These are phyloP conservation scores for Phytophthora boehmeriae DNA, from an alignment of 352 stramenopile genomes.

Conservation along the genomic window DNA sequence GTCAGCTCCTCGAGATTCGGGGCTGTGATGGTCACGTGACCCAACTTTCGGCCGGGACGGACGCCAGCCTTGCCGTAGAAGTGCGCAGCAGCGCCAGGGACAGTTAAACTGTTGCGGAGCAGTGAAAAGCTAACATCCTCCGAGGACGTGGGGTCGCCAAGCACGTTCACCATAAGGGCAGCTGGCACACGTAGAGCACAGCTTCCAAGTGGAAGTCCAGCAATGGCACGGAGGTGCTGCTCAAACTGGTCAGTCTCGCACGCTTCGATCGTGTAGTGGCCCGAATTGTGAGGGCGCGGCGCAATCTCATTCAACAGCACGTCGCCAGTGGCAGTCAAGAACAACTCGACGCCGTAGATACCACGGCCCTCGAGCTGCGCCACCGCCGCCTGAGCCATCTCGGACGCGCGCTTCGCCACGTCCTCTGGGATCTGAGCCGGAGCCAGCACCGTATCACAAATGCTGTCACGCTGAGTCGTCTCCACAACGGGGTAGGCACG, in stretches of 20 bases:
- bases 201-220: conserved; percentile 93
- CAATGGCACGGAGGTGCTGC: conserved; percentile 96
- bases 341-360: conserved; percentile 98
- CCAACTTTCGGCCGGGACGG: conserved; percentile 95
- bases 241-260: conserved; percentile 98
- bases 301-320: conserved; percentile 98
- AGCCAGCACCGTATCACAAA: conserved; percentile 96
- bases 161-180: conserved; percentile 92
- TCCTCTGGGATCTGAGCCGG: conserved; percentile 75
- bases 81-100: conserved; percentile 92
- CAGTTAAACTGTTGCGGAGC: conserved; percentile 59
- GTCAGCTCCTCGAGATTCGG: conserved; percentile 83
- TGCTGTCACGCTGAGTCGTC: conserved; percentile 96
- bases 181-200: conserved; percentile 92
- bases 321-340: conserved; percentile 86
- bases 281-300: conserved; percentile 98
- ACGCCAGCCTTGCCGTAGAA: conserved; percentile 96
- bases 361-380: conserved; percentile 83
- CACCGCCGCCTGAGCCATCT: conserved; percentile 76
- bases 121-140: conserved; percentile 87
- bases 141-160: conserved; percentile 63
- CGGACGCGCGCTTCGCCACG: conserved; percentile 49
- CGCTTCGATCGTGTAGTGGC: conserved; percentile 99
- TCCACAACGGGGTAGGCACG: conserved; percentile 96
- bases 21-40: conserved; percentile 96